These are phyloP conservation scores for Backusella luteola DNA, from an alignment of 192 early-diverging fungal genomes.

Conservation along the genomic window DNA sequence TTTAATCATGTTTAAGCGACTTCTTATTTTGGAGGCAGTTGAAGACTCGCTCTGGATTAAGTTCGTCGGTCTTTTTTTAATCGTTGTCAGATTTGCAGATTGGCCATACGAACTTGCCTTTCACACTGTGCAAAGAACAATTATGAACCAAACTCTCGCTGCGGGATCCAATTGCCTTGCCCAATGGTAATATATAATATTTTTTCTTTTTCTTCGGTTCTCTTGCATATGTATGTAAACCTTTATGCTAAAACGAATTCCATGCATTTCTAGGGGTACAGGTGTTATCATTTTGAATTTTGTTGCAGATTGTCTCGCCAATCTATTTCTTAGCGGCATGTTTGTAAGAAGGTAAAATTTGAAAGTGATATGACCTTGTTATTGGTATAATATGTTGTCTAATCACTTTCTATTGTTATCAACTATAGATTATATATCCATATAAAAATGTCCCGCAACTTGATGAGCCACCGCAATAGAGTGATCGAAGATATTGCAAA, in stretches of 20 bases:
- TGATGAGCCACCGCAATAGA: conserved; percentile 20
- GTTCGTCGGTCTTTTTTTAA: conserved; percentile 17
- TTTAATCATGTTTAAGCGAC: conserved; percentile 30
- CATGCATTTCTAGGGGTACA: conserved; percentile 11
- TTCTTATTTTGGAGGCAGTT: conserved; percentile 29
- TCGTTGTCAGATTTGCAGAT: conserved; percentile 34
- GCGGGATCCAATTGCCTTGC: conserved; percentile 25
- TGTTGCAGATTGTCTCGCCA: conserved; percentile 29
- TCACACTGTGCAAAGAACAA: conserved; percentile 6
- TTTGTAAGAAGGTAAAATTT: conserved; percentile 30
- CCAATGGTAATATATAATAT: conserved; percentile 17
- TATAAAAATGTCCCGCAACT: conserved; percentile 6
- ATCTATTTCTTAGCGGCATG: conserved; percentile 35
- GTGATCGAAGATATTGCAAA: conserved; percentile 29
- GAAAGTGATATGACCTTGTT: neutral
- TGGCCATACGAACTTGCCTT: conserved; percentile 37
- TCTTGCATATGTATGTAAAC: neutral
- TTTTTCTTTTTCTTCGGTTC: neutral
- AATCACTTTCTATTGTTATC: neutral
- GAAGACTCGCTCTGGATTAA: conserved; percentile 27
- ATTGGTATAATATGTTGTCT: neutral
- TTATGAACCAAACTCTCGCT: neutral
- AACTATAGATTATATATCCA: conserved; percentile 23
- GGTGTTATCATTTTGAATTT: conserved; percentile 37
- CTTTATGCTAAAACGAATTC: neutral